A percentile compares a stretch with the other conserved stretches of the same genome.
phyloP scores from a whole-genome alignment of 1,139 yeast species.

The Ogataea hybrid region DNA sequence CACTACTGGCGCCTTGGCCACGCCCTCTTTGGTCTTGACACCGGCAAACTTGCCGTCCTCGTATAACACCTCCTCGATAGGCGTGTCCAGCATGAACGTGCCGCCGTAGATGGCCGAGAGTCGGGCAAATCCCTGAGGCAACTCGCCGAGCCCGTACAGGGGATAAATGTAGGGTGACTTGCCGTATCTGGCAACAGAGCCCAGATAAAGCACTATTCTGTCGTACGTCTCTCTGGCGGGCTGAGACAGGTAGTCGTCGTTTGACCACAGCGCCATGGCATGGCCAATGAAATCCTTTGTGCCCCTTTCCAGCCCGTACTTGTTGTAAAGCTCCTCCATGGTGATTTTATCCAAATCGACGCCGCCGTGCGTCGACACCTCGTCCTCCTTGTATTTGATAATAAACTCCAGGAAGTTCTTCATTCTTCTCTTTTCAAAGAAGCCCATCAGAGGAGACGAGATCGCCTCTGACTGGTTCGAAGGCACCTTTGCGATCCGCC shows the following conservation, averaged over 20 bases:
- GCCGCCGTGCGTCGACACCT: constrained; percentile 78
- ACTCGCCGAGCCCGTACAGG: constrained; percentile 92
- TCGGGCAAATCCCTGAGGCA: constrained; percentile 98
- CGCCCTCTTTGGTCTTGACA: constrained; percentile 87
- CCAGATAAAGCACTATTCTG: constrained; percentile 79
- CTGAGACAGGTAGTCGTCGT: constrained; percentile 82
- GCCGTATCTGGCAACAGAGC: constrained; percentile 92
- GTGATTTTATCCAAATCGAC: constrained; percentile 83
- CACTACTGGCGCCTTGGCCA: constrained; percentile 87
- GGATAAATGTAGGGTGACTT: constrained; percentile 97
- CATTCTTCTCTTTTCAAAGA: constrained; percentile 95
- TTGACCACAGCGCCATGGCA: constrained; percentile 97
- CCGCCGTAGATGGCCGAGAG: constrained; percentile 98
- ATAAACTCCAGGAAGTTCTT: constrained; percentile 87
- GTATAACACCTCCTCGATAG: constrained; percentile 84
- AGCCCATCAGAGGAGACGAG: constrained; percentile 89
- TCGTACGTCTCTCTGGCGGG: constrained; percentile 94
- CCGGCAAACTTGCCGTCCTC: constrained; percentile 76
- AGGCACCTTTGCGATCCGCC: constrained; percentile 93
- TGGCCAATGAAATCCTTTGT: constrained; percentile 97
- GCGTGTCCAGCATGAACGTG: constrained; percentile 96
- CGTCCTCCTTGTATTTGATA: constrained; percentile 78
- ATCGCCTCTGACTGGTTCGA: constrained; percentile 90
- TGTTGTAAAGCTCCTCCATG: constrained; percentile 86
- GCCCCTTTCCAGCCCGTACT: constrained; percentile 89